Evolutionary conservation across 129 eudicot genomes (phyloP), one percentile per base, ranked within the genome.

Genomic region (Dittrichia graveolens): DNA sequence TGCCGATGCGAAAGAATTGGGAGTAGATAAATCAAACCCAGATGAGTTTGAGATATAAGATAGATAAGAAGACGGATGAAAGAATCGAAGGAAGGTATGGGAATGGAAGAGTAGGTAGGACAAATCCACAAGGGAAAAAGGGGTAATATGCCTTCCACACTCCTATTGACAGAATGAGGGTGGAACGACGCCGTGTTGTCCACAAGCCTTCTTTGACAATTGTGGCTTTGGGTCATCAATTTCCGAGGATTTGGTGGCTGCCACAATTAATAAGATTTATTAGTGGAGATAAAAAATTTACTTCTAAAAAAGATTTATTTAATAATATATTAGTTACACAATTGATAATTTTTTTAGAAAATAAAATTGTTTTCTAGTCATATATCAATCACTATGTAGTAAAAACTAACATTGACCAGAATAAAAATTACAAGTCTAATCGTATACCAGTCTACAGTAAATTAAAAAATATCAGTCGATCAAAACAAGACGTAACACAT

Each of bases 111-210:
- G 69, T 46, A 68, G 80, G 52, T 66, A 54, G 63, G 47, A 42
- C 39, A 18, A 49, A 55, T 18, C 58, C 56, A 56, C 46, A 41
- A 67, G 5, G 39, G 57, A 43, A 66, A 45, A 14, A 5, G 61
- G 69, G 75, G 62, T 68, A 76, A 76, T 76, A 76, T 76, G 80
- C 56, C 54, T 56, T 65, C 79, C 79, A 75, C 79, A 75, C 79
- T 75, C 79, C 79, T 6, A 58, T 56, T 39, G 6, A 40, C 16
- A 62, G 52, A 40, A 34, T 14, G 13, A 9, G 54, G 42, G 16
- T 1, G 58, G 16, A 67, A 76, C 75, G 80, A 67, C 75, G 75
- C 4, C 75, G 80, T 76, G 69, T 19, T 8, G 7, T 12, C 52
- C 69, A 76, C 75, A 76, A 57, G 75, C 75, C 69, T 67, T 11